Percentiles rank a stretch among this genome's conserved stretches.
Conservation (phyloP, 2,329 filamentous ascomycete species). For the Epichloe amarillans region DNA sequence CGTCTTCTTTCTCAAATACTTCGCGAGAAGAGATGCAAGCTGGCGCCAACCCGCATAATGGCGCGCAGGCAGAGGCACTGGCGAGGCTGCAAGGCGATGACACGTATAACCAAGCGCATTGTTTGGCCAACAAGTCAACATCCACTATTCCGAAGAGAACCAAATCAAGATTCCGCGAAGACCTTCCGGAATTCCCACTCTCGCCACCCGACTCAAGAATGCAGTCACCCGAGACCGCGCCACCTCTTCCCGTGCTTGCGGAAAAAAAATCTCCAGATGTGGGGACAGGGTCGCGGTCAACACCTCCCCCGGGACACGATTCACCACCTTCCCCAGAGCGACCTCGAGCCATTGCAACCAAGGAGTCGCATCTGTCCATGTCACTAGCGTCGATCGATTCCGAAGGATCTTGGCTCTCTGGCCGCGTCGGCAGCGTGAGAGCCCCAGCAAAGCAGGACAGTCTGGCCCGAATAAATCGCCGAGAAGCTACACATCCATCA, state of each 20-base stretch:
- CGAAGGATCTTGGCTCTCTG: constrained; percentile 90
- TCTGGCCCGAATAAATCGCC: constrained; percentile 19
- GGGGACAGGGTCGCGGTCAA: constrained; percentile 15
- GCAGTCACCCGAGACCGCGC: constrained; percentile 59
- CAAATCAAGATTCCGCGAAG: constrained; percentile 83
- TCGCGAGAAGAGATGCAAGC: constrained; percentile 71
- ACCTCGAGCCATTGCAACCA: constrained; percentile 28
- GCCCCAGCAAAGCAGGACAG: constrained; percentile 33
- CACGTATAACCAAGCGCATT: constrained; percentile 11
- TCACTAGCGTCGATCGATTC: constrained; percentile 91
- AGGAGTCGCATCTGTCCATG: constrained; percentile 57
- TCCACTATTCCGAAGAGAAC: constrained; percentile 56
- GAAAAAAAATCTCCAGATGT: constrained; percentile 15
- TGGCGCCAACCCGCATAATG: constrained; percentile 10
- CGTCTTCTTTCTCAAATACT: constrained; percentile 82
- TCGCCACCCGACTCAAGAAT: constrained; percentile 76
- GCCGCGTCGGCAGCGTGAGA: constrained; percentile 42
- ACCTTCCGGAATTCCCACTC: constrained; percentile 72
- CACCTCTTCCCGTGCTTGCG: constrained; percentile 20
- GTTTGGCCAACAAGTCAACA: constrained; percentile 21
- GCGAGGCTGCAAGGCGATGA: constrained; percentile 23
- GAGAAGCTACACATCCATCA: constrained; percentile 21
- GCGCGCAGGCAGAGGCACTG: constrained; percentile 20
- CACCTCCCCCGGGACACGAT: constrained; percentile 26
- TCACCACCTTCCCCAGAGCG: constrained; percentile 31